A percentile compares a stretch with the other conserved stretches of the same genome.
Evolutionary conservation across 805 yeast species (phyloP).

Genomic region (Danielia reshetovae): DNA sequence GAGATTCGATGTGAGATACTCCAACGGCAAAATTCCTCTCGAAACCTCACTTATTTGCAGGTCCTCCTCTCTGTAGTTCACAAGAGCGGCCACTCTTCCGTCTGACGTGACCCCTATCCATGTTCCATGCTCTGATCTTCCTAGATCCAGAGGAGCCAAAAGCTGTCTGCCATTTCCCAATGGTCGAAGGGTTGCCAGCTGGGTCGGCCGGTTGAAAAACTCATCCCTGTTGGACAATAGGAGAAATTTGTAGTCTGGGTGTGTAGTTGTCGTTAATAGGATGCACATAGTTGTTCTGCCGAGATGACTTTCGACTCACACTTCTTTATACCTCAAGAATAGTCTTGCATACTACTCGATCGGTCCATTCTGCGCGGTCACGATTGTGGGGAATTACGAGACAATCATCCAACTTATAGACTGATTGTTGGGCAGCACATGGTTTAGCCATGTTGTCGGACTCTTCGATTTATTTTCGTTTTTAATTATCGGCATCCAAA

Average conservation of each 20-base stretch:
- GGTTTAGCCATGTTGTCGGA: no score
- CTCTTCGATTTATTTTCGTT: no score
- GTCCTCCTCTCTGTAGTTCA: constrained; percentile 62
- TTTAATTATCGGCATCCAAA: not conserved
- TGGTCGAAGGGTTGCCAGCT: constrained; percentile 40
- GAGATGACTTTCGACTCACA: not conserved
- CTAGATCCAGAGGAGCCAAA: constrained; percentile 72
- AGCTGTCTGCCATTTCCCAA: constrained; percentile 34
- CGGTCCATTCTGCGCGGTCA: not conserved
- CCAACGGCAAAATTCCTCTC: constrained; percentile 49
- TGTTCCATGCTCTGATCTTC: constrained; percentile 74
- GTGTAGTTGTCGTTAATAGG: constrained; percentile 59
- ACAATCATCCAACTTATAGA: no score
- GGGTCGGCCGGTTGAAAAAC: constrained; percentile 68
- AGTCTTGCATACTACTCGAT: no score
- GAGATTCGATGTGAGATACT: constrained; percentile 35
- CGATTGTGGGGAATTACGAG: not conserved
- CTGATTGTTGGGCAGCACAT: no score
- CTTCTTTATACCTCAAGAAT: constrained; percentile 1
- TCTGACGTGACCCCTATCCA: constrained; percentile 75
- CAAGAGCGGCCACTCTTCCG: constrained; percentile 66
- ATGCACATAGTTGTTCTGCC: constrained; percentile 66
- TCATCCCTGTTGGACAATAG: constrained; percentile 87
- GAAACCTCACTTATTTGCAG: constrained; percentile 35
- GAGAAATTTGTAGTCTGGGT: constrained; percentile 72